Evolutionary conservation across 805 yeast genomes (phyloP).

Genomic region (Lipomyces sp.): DNA sequence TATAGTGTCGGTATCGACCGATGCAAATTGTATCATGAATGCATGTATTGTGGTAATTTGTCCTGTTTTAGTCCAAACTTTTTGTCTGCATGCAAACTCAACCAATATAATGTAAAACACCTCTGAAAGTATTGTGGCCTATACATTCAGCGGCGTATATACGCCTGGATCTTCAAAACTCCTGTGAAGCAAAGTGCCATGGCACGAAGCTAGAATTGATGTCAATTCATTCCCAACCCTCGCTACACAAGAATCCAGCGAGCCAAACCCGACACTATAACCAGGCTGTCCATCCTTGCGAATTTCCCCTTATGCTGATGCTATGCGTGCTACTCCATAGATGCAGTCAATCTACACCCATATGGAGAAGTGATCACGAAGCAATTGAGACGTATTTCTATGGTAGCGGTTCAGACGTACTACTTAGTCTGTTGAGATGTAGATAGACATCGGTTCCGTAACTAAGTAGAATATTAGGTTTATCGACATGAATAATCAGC

Average conservation of each 20-base stretch:
- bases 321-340: not conserved
- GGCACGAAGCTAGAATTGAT: too few relatives aligned
- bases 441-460: constrained; percentile 89
- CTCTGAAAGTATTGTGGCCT: not conserved
- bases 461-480: not conserved
- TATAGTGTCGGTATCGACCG: not conserved
- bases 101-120: not conserved
- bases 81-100: not conserved
- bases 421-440: constrained; percentile 78
- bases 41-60: too few relatives aligned
- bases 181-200: too few relatives aligned
- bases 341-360: not conserved
- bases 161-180: not conserved
- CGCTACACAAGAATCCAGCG: not conserved
- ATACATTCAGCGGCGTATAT: not conserved
- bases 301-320: not conserved
- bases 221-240: not conserved
- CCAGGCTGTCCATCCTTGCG: not conserved
- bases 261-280: too few relatives aligned
- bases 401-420: constrained; percentile 67
- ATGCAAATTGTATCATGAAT: not conserved
- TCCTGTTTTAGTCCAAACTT: not conserved
- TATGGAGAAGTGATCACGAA: not conserved
- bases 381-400: constrained; percentile 22
- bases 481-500: not conserved